Percentiles rank a stretch among this genome's conserved stretches.
phyloP scores from a whole-genome alignment of 225 moss, liverwort and hornwort species.

The Climacium dendroides region DNA sequence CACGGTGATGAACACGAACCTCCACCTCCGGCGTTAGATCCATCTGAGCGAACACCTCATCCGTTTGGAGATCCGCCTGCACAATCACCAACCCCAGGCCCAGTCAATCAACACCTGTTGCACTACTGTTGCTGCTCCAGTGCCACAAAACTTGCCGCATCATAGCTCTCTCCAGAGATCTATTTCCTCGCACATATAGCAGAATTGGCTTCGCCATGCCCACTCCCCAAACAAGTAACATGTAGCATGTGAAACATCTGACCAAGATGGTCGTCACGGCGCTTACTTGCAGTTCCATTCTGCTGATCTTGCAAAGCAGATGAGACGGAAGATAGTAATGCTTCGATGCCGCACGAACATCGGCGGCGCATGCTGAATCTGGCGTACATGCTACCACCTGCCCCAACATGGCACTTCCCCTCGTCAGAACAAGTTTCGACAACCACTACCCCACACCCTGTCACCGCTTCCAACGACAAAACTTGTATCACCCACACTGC shows the following conservation, averaged over 20 bases:
- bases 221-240: not conserved
- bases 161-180: not conserved
- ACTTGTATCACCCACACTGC: not conserved
- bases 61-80: constrained; percentile 76
- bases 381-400: constrained; percentile 41
- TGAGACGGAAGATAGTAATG: not conserved
- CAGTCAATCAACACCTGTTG: not conserved
- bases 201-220: not conserved
- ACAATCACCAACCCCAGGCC: not conserved
- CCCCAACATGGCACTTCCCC: not conserved
- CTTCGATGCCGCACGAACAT: constrained; percentile 4
- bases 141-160: not conserved
- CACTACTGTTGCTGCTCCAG: not conserved
- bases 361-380: constrained; percentile 3
- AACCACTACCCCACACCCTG: not conserved
- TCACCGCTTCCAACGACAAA: not conserved
- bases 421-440: not conserved
- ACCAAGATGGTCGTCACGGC: not conserved
- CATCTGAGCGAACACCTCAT: constrained; percentile 65
- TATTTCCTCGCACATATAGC: not conserved
- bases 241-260: not conserved
- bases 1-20: not conserved
- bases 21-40: constrained; percentile 15
- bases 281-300: constrained; percentile 20
- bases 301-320: constrained; percentile 24